A percentile compares a stretch with the other conserved stretches of the same genome.
Conservation (phyloP, 495 filamentous ascomycete species). For the Penicillium longicatenatum region DNA sequence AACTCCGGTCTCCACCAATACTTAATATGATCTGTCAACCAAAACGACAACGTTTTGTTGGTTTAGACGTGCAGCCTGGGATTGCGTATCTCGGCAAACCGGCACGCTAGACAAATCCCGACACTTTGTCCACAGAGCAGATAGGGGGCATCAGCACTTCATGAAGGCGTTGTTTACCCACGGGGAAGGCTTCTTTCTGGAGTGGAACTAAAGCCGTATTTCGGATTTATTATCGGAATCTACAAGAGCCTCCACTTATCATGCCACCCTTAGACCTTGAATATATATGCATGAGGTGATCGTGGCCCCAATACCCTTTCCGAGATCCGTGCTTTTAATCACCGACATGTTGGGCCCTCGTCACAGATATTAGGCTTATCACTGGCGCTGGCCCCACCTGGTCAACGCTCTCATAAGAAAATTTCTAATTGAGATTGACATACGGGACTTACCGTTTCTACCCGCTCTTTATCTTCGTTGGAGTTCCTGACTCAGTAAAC, state of each 20-base stretch:
- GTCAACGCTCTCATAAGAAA: slow-evolving; percentile 6
- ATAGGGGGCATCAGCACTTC: not conserved
- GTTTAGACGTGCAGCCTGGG: not conserved
- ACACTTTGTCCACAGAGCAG: not conserved
- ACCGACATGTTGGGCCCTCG: slow-evolving; percentile 6
- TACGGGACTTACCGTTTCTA: not conserved
- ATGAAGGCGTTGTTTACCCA: not conserved
- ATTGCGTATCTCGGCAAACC: slow-evolving; percentile 10
- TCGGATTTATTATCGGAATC: not conserved
- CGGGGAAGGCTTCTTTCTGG: not conserved
- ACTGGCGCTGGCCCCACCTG: slow-evolving; percentile 17
- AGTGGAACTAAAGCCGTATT: not conserved
- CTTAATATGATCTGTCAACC: not conserved
- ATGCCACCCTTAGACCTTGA: not conserved
- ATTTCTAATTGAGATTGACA: slow-evolving; percentile 11
- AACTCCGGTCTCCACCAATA: not conserved
- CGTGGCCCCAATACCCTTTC: slow-evolving; percentile 5
- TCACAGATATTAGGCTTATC: slow-evolving; percentile 21
- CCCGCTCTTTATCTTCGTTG: not conserved
- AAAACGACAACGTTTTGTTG: slow-evolving; percentile 4
- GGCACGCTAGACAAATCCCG: not conserved
- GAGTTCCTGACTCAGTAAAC: not conserved
- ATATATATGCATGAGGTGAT: not conserved
- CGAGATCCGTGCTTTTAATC: slow-evolving; percentile 7
- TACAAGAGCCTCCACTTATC: not conserved